Evolutionary conservation across 192 early-diverging fungal species (phyloP).

Genomic region (Paraglomus brasilianum): DNA sequence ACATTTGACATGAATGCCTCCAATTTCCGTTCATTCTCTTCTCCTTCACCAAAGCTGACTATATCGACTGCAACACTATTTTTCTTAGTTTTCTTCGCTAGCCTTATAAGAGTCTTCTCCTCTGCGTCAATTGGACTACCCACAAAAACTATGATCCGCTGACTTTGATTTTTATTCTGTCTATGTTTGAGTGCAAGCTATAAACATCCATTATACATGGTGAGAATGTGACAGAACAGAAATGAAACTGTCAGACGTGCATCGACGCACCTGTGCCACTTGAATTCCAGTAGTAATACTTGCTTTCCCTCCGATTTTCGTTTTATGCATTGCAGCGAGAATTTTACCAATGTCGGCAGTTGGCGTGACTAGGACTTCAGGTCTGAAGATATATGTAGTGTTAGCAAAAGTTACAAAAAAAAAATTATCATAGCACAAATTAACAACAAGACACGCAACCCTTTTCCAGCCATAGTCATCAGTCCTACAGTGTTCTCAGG

Average conservation of each 20-base stretch:
- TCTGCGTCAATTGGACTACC: conserved; percentile 86
- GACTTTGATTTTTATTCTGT: conserved; percentile 94
- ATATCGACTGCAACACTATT: conserved; percentile 96
- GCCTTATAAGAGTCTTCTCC: conserved; percentile 77
- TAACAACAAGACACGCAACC: conserved; percentile 41
- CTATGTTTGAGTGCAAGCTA: conserved; percentile 93
- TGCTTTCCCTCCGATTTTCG: conserved; percentile 68
- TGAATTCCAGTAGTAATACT: conserved; percentile 87
- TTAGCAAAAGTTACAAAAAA: not conserved
- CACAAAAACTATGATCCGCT: conserved; percentile 92
- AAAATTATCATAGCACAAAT: not conserved
- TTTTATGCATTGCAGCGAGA: conserved; percentile 79
- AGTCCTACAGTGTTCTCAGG: conserved; percentile 96
- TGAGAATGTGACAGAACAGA: conserved; percentile 16
- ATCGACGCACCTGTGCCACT: conserved; percentile 81
- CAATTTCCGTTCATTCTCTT: conserved; percentile 84
- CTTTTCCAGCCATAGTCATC: conserved; percentile 93
- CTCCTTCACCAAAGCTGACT: conserved; percentile 93
- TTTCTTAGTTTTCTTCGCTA: conserved; percentile 98
- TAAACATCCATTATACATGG: not conserved
- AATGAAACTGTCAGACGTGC: not conserved
- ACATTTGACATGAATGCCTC: conserved; percentile 88
- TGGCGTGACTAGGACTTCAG: conserved; percentile 90
- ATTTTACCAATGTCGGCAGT: conserved; percentile 90
- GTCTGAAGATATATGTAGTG: conserved; percentile 46